Evolutionary conservation across 1,284 basidiomycete genomes (phyloP).

Genomic region (Malassezia slooffiae): DNA sequence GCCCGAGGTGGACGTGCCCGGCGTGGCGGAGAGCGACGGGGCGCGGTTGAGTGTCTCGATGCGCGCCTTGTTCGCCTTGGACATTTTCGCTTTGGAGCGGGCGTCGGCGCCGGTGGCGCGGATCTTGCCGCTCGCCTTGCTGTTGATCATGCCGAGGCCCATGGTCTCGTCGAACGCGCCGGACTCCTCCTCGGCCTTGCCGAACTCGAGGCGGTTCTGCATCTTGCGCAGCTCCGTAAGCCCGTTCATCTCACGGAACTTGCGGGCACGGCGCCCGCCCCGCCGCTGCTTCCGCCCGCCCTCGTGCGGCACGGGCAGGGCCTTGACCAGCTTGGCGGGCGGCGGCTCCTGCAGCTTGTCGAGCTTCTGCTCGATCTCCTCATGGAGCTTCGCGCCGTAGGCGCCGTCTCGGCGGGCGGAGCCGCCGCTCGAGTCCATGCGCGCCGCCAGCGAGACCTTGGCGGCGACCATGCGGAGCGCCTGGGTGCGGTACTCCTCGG

Average conservation of each 20-base stretch:
- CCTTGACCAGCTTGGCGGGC: conserved; percentile 83
- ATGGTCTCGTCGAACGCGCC: conserved; percentile 92
- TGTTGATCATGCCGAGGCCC: conserved; percentile 86
- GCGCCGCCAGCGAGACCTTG: conserved; percentile 76
- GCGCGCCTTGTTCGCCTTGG: conserved; percentile 85
- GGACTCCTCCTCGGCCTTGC: conserved; percentile 87
- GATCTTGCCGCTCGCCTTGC: conserved; percentile 69
- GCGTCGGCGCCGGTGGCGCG: conserved; percentile 73
- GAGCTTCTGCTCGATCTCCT: conserved; percentile 80
- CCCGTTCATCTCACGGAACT: conserved; percentile 91
- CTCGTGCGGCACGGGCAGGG: conserved; percentile 89
- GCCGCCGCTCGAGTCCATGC: conserved; percentile 71
- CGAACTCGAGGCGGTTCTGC: conserved; percentile 93
- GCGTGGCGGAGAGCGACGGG: conserved; percentile 58
- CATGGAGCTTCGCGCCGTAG: conserved; percentile 68
- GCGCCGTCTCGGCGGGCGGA: conserved; percentile 62
- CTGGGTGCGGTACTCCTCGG: conserved; percentile 81
- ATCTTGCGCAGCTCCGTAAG: conserved; percentile 92
- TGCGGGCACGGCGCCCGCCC: conserved; percentile 86
- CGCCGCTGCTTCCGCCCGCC: conserved; percentile 69
- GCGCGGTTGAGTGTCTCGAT: conserved; percentile 51
- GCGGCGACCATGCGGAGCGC: conserved; percentile 85
- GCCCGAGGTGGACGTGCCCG: conserved; percentile 56
- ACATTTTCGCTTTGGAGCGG: conserved; percentile 84
- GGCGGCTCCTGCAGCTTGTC: conserved; percentile 87